Conservation (phyloP, 129 eudicot species). For the Lactuca saligna region DNA sequence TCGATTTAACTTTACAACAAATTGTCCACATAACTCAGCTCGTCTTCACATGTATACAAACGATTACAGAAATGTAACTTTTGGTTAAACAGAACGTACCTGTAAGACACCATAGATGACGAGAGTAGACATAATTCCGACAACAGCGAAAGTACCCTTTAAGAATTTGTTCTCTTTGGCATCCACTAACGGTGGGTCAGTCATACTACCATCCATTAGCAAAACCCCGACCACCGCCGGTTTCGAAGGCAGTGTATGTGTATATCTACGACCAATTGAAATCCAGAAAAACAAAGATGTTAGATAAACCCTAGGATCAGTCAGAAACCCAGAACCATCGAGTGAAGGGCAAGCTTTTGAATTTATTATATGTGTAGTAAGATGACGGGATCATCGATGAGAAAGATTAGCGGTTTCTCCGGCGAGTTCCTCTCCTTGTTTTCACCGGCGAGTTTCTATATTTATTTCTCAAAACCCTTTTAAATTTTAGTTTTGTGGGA, state of each 20-base stretch:
- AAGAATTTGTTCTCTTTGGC: conserved; percentile 51
- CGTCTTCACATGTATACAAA: background rate
- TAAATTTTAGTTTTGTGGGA: conserved; percentile 28
- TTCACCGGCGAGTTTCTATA: conserved; percentile 36
- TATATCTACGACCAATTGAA: background rate
- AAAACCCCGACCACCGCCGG: conserved; percentile 25
- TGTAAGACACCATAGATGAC: conserved; percentile 91
- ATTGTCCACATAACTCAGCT: conserved; percentile 10
- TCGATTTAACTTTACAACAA: background rate
- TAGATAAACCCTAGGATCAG: conserved; percentile 32
- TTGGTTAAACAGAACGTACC: conserved; percentile 35
- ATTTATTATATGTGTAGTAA: background rate
- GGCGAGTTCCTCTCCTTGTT: conserved; percentile 24
- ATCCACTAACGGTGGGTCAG: conserved; percentile 47
- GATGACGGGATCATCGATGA: conserved; percentile 24
- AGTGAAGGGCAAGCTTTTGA: background rate
- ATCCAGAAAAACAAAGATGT: background rate
- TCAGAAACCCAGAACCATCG: background rate
- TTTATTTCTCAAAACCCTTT: background rate
- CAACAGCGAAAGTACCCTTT: conserved; percentile 73
- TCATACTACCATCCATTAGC: conserved; percentile 47
- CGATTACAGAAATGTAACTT: background rate
- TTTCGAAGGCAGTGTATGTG: background rate
- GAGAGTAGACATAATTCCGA: conserved; percentile 87
- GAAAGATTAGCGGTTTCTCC: conserved; percentile 18